phyloP scores from a whole-genome alignment of 495 filamentous ascomycete genomes.

The Cetradonia linearis region DNA sequence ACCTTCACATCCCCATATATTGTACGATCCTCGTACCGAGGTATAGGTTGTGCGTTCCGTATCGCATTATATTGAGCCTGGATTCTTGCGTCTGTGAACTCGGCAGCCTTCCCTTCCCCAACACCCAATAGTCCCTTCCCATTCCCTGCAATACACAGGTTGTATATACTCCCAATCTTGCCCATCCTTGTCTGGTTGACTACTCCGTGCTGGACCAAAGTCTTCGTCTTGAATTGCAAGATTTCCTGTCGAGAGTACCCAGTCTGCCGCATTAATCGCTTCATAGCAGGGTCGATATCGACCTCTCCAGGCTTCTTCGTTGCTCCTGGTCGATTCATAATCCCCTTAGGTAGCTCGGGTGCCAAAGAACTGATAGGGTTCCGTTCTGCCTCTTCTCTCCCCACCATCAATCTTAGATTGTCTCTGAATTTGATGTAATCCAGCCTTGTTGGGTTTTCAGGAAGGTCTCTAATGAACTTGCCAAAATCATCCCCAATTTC shows the following conservation, averaged over 20 bases:
- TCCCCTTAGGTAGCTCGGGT: slow-evolving; percentile 39
- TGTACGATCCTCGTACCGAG: slow-evolving; percentile 80
- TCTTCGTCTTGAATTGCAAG: slow-evolving; percentile 45
- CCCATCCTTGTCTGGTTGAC: slow-evolving; percentile 93
- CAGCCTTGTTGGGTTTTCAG: slow-evolving; percentile 34
- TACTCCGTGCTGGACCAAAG: slow-evolving; percentile 60
- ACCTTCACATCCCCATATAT: slow-evolving; percentile 75
- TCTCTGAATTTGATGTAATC: slow-evolving; percentile 42
- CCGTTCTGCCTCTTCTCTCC: slow-evolving; percentile 43
- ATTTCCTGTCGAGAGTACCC: slow-evolving; percentile 54
- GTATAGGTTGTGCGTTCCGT: slow-evolving; percentile 75
- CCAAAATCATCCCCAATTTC: slow-evolving; percentile 49
- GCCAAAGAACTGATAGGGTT: slow-evolving; percentile 37
- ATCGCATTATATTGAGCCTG: slow-evolving; percentile 71
- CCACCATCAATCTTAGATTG: slow-evolving; percentile 38
- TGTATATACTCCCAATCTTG: slow-evolving; percentile 66
- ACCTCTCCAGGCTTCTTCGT: slow-evolving; percentile 16
- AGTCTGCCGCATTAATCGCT: slow-evolving; percentile 55
- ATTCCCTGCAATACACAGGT: slow-evolving; percentile 72
- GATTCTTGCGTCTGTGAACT: slow-evolving; percentile 48
- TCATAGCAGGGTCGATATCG: slow-evolving; percentile 44
- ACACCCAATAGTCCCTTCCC: slow-evolving; percentile 74
- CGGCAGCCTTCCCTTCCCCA: slow-evolving; percentile 78
- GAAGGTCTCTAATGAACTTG: slow-evolving; percentile 44
- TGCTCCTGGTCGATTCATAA: slow-evolving; percentile 11